Percentiles rank a stretch among this genome's conserved stretches.
These are phyloP conservation scores for Rhododendron simsii DNA, from an alignment of 148 eudicot genomes.

Conservation along the genomic window DNA sequence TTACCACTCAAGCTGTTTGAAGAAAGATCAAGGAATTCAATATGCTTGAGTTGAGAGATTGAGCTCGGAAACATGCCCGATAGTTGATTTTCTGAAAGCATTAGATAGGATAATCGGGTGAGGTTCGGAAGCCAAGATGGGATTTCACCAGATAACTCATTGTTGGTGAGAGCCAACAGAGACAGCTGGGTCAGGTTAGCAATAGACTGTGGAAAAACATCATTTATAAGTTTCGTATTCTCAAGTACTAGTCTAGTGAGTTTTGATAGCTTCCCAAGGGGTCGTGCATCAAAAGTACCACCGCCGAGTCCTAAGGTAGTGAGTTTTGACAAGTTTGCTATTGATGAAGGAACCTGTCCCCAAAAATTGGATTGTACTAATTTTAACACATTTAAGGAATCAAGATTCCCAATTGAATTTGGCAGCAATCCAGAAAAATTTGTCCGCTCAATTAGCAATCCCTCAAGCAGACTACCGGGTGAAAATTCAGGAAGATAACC, in stretches of 20 bases:
- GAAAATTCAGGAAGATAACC: background rate
- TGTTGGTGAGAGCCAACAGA: no score
- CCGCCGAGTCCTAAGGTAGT: background rate
- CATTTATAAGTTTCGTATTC: background rate
- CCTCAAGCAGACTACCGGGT: background rate
- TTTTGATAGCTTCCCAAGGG: no score
- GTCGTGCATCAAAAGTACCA: no score
- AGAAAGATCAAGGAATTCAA: background rate
- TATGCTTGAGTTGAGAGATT: background rate
- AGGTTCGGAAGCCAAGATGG: background rate
- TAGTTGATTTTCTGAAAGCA: background rate
- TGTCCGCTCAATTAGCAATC: background rate
- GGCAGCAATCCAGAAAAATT: background rate
- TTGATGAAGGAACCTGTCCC: background rate
- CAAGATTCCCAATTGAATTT: background rate
- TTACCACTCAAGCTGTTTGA: conserved; percentile 1
- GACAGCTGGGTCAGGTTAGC: background rate
- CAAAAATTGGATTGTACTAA: background rate
- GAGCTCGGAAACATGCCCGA: no score
- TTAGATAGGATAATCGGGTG: background rate
- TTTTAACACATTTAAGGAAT: no score
- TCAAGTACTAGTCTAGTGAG: no score
- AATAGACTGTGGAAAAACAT: background rate
- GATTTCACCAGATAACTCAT: no score
- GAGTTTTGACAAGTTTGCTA: background rate